A percentile compares a stretch with the other conserved stretches of the same genome.
Evolutionary conservation across 192 early-diverging fungal species (phyloP).

Genomic region (Podila horticola): DNA sequence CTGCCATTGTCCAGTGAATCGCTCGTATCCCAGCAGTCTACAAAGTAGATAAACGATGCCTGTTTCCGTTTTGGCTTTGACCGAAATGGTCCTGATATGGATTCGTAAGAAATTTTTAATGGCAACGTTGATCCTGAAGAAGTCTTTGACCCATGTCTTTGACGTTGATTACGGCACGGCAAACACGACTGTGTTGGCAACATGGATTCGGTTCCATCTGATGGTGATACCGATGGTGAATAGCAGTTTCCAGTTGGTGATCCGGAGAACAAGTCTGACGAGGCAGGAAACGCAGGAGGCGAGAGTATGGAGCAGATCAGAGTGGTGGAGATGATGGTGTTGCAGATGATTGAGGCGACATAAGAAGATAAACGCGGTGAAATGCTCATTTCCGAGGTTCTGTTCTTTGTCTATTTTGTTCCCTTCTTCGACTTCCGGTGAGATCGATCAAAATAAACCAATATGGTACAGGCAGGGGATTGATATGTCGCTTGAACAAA

Average conservation of each 20-base stretch:
- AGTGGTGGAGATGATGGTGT: conserved; percentile 31
- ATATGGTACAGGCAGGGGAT: not conserved
- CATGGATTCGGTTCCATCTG: not conserved
- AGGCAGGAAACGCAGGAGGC: not conserved
- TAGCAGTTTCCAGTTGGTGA: not conserved
- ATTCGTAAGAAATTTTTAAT: not conserved
- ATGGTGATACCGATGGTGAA: not conserved
- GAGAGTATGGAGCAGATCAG: conserved; percentile 27
- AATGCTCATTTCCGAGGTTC: conserved; percentile 9
- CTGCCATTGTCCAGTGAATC: not conserved
- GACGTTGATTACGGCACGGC: not conserved
- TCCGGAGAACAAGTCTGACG: not conserved
- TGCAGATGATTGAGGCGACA: conserved; percentile 26
- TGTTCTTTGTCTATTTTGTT: not conserved
- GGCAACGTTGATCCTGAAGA: not conserved
- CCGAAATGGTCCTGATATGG: conserved; percentile 1
- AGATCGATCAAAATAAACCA: not conserved
- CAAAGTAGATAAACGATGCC: not conserved
- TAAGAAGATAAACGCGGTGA: conserved; percentile 16
- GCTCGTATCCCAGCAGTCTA: not conserved
- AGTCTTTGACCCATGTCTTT: not conserved
- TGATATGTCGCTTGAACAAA: not conserved
- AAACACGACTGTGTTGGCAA: not conserved
- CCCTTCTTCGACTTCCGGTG: too few relatives aligned
- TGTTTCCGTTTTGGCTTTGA: not conserved